Evolutionary conservation across 768 basidiomycete genomes (phyloP), one percentile per base, ranked within the genome.

Genomic region (Boletus pseudo-olivaceus): DNA sequence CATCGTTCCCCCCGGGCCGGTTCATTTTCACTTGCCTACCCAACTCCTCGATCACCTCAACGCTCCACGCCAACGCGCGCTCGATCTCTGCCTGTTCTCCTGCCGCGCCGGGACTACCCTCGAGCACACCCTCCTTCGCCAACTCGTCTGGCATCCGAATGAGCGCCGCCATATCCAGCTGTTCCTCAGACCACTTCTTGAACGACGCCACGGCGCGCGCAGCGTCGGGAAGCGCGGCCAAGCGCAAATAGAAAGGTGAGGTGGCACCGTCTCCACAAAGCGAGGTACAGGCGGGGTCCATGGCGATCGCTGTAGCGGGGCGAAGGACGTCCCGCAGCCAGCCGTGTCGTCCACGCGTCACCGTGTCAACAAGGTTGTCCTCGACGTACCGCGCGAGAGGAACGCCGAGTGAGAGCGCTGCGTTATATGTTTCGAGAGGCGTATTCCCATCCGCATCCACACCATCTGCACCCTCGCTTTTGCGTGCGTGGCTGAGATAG

Each of bases 1-100:
- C 41, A 1, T 47, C 41, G 1, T n/a, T 4, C 9, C 12, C 52
- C 7, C 11, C 14, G 12, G 14, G 3, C 0, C 39, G 54, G 14
- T 27, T 17, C 35, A 17, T 20, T 12, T 9, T 27, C 14, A 7
- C 40, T 15, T 19, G 48, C 53, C 46, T 43, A 50, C 52, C 47
- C 19, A 85, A 61, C 56, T 74, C 67, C 41, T 73, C 69, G 40
- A 90, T 79, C 35, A 78, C 72, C 23, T 74, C 74, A 3, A 78
- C 84, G 45, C 82, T 79, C 65, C 82, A 80, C 12, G 78, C 75
- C 60, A 91, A 68, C 47, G 86, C 85, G 0, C 55, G 51, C 5
- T 49, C 64, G 4, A 67, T 60, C 29, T 58, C 60, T 2, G 35
- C 44, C 27, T 76, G 75, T 23, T 76, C 76, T 15, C 53, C 61